Evolutionary conservation across 129 eudicot species (phyloP), one percentile per base, ranked within the genome.

Genomic region (Tagetes patula): DNA sequence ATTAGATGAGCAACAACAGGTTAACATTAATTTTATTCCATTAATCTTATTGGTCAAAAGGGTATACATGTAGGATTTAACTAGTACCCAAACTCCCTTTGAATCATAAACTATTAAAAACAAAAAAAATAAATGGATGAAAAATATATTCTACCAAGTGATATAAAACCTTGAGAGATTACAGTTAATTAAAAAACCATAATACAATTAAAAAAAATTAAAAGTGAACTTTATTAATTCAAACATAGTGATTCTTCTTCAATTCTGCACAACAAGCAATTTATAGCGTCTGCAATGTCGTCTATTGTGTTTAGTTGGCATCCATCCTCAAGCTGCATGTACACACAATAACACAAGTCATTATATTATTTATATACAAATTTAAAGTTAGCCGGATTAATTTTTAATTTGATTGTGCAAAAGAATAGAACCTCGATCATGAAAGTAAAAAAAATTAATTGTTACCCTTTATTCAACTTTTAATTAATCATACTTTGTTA

Each of bases 221-320:
- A 20, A 20, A 56, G 10, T 40, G 76, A 37, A n/a, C 65, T 55
- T 54, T 45, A 56, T 61, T 34, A 77, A 39, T 62, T 77, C 72
- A 80, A 43, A 63, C 55, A 14, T 56, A 77, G 70, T 68, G 83
- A 82, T 69, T 81, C 92, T 75, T 84, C 87, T 78, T 89, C 77
- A 56, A 89, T 82, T 81, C 77, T 81, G 40, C 74, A 81, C 67
- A 89, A 69, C 76, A 89, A 72, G 54, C 77, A 79, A 82, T 89
- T 82, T 50, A 84, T 84, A 12, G 84, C 86, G 49, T 74, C 83
- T 20, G 96, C 92, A 27, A 89, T 86, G 60, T 89, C 96, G 59
- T 84, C 87, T 52, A 81, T 89, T 31, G 96, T 80, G 31, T 75
- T 86, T 69, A 86, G 47, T 74, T 84, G 89, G 78, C 96, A 82